Base-by-base conservation (phyloP, 331 rosid genomes). In the Erythrophleum ivorense region DNA sequence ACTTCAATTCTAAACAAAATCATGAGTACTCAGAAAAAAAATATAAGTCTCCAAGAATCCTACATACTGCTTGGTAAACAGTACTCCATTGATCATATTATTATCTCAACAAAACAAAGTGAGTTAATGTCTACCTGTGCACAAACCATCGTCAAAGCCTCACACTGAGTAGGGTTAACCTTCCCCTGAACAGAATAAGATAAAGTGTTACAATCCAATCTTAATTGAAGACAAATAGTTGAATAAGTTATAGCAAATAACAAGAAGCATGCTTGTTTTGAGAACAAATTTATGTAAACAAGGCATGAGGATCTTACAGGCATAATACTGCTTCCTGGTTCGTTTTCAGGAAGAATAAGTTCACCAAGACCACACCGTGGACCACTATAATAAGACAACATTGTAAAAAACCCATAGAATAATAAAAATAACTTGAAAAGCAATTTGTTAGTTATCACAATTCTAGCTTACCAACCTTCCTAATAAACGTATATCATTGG, bases 281-380 rank as follows among this genome's bases (percentile, higher is more conserved):
- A 65, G 48, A 71, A 58, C 71, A 79, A 54, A 58, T 13, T 36
- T 4, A 81, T 33, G 36, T 63, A 19, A 79, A 31, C 46, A 76
- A 68, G 76, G 74, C 45, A 86, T 53, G 80, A 80, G 67, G 80
- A 79, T 71, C 85, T 90, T 90, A 96, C 99, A 13, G 98, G 99
- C 99, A 96, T 96, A 49, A 96, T 96, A 91, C 99, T 96, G 90
- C 99, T 96, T 79, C 99, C 99, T 43, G 99, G 99, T 85, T 96
- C 99, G 5, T 96, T 96, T 85, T 96, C 98, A 53, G 99, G 99
- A 82, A 96, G 99, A 86, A 96, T 89, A 82, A 96, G 98, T 87
- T 96, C 99, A 36, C 99, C 99, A 78, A 96, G 97, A 82, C 99
- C 99, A 49, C 99, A 96, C 53, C 99, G 97, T 0, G 99, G 99